Conservation (phyloP, 2,329 filamentous ascomycete genomes). For the Sarocladium strictum region DNA sequence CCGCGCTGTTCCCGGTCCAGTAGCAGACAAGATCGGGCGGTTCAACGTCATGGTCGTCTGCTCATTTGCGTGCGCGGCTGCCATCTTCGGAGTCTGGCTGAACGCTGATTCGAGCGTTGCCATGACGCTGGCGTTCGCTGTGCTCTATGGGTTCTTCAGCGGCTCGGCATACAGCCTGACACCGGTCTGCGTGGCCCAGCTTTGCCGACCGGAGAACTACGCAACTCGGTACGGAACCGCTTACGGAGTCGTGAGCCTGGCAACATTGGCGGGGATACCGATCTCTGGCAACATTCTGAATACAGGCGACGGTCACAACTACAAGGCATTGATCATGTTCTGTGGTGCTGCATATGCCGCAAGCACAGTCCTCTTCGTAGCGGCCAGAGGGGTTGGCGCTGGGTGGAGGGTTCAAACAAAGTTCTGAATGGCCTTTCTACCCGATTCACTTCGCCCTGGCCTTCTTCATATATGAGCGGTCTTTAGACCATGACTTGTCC, state of each 20-base stretch:
- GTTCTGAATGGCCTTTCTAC: too few species aligned
- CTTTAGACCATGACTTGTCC: too few species aligned
- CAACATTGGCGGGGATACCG: slow-evolving; percentile 13
- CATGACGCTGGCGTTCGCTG: slow-evolving; percentile 30
- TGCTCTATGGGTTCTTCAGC: slow-evolving; percentile 32
- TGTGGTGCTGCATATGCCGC: slow-evolving; percentile 12
- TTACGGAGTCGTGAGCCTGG: slow-evolving; percentile 13
- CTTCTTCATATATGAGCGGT: too few species aligned
- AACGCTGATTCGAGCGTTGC: slow-evolving; percentile 21
- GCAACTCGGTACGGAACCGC: slow-evolving; percentile 12
- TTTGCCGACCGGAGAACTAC: slow-evolving; percentile 13
- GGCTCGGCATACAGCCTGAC: slow-evolving; percentile 10
- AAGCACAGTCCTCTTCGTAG: slow-evolving; percentile 11
- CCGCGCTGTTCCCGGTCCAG: slow-evolving; percentile 25
- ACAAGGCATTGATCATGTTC: slow-evolving; percentile 11
- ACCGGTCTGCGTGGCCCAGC: slow-evolving; percentile 12
- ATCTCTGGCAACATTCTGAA: slow-evolving; percentile 7
- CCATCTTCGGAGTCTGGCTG: slow-evolving; percentile 37
- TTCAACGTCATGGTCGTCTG: slow-evolving; percentile 40
- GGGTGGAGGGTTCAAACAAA: slow-evolving; percentile 7
- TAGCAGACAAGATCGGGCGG: slow-evolving; percentile 29
- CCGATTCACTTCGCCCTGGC: too few species aligned
- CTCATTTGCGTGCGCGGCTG: slow-evolving; percentile 32
- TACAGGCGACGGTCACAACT: slow-evolving; percentile 9
- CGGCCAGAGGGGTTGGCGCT: slow-evolving; percentile 10